These are phyloP conservation scores for Aspergillus eucalypticola DNA, from an alignment of 2,329 filamentous ascomycete species.

Conservation along the genomic window DNA sequence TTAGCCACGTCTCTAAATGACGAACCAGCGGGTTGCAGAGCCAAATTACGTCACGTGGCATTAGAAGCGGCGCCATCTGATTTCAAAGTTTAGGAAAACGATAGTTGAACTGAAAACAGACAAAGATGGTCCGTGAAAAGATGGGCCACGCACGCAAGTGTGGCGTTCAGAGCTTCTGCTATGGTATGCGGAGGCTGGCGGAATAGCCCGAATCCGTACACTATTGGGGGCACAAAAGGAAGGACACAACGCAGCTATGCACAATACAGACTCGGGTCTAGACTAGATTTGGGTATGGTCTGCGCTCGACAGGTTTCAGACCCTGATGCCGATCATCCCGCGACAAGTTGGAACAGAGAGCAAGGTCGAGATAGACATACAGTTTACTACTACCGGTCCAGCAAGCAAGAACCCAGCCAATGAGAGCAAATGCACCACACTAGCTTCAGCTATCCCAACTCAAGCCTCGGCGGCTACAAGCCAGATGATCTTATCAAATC, in stretches of 20 bases:
- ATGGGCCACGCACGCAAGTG: neutral
- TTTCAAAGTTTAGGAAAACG: slow-evolving; percentile 7
- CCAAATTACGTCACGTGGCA: slow-evolving; percentile 21
- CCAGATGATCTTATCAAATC: neutral
- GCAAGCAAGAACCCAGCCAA: neutral
- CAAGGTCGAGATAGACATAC: neutral
- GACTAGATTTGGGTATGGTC: slow-evolving; percentile 4
- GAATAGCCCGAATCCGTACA: neutral
- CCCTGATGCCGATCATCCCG: slow-evolving; percentile 18
- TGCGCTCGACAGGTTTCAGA: slow-evolving; percentile 2
- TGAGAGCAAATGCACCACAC: neutral
- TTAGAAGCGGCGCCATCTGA: slow-evolving; percentile 9
- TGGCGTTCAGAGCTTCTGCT: neutral
- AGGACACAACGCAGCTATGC: neutral
- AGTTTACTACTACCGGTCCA: neutral
- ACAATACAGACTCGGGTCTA: slow-evolving; percentile 11
- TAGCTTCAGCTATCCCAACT: neutral
- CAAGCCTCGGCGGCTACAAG: neutral
- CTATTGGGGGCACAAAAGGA: neutral
- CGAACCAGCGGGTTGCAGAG: neutral
- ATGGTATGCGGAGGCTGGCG: neutral
- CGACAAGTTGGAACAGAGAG: slow-evolving; percentile 1
- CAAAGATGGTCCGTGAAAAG: neutral
- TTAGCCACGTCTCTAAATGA: neutral
- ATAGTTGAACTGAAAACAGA: neutral